phyloP scores from a whole-genome alignment of 2,329 filamentous ascomycete genomes.

The Ophiostoma piceae region DNA sequence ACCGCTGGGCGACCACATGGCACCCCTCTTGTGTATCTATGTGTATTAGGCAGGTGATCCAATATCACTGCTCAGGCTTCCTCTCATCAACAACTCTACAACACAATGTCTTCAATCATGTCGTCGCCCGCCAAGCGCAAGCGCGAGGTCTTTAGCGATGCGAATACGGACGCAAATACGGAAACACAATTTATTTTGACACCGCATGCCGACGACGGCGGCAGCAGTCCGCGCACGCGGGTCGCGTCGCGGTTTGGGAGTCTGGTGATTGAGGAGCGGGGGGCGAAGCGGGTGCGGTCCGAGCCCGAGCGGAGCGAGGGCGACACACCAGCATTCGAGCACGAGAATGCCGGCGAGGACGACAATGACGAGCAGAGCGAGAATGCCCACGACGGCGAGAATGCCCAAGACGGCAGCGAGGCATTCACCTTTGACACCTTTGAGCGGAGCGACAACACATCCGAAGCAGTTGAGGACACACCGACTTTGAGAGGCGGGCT shows the following conservation, averaged over 20 bases:
- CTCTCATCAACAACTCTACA: neutral
- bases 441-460: neutral
- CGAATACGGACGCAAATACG: too few relatives aligned
- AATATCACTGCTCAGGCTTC: too few relatives aligned
- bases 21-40: neutral
- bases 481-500: neutral
- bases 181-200: too few relatives aligned
- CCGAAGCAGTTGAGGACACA: too few relatives aligned
- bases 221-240: conserved; percentile 48
- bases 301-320: conserved; percentile 8
- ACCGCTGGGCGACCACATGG: conserved; percentile 1
- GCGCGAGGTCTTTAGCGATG: too few relatives aligned
- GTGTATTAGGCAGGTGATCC: neutral
- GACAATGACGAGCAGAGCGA: too few relatives aligned
- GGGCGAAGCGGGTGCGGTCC: conserved; percentile 22
- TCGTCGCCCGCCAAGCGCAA: conserved; percentile 19
- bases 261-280: conserved; percentile 37
- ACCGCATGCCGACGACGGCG: conserved; percentile 37
- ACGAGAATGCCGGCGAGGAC: too few relatives aligned
- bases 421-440: neutral
- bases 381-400: too few relatives aligned
- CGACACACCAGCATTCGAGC: too few relatives aligned
- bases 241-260: conserved; percentile 51
- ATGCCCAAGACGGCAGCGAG: too few relatives aligned
- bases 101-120: neutral